Percentiles rank a stretch among this genome's conserved stretches.
These are phyloP conservation scores for Ashbya aceris DNA, from an alignment of 1,139 yeast genomes.

Conservation along the genomic window DNA sequence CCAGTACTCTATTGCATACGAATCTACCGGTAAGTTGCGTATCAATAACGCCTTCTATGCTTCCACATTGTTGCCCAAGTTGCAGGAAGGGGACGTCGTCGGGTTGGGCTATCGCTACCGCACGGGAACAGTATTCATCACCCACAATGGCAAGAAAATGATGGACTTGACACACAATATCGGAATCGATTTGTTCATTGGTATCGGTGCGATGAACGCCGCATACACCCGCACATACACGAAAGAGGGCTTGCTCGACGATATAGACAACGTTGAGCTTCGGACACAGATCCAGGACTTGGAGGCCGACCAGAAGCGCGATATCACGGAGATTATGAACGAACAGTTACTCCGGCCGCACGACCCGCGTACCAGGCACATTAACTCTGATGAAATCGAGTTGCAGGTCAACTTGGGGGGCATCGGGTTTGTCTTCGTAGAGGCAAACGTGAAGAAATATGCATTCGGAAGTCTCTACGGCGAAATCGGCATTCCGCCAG, in stretches of 20 bases:
- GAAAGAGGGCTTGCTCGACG: slow-evolving; percentile 28
- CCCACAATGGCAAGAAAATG: slow-evolving; percentile 81
- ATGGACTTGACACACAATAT: slow-evolving; percentile 78
- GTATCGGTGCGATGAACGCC: slow-evolving; percentile 29
- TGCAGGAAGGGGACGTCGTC: slow-evolving; percentile 78
- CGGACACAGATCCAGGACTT: slow-evolving; percentile 14
- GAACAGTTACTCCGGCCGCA: slow-evolving; percentile 18
- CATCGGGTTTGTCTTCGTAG: slow-evolving; percentile 85
- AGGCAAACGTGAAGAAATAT: slow-evolving; percentile 82
- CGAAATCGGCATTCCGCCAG: slow-evolving; percentile 66
- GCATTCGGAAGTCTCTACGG: slow-evolving; percentile 79
- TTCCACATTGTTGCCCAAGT: slow-evolving; percentile 61
- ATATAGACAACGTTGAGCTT: slow-evolving; percentile 26
- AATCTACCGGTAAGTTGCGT: slow-evolving; percentile 73
- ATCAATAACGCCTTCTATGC: slow-evolving; percentile 75
- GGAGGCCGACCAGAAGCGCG: slow-evolving; percentile 17
- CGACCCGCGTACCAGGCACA: slow-evolving; percentile 15
- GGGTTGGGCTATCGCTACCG: slow-evolving; percentile 84
- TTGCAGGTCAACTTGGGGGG: slow-evolving; percentile 85
- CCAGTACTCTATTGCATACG: slow-evolving; percentile 77
- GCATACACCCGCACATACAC: slow-evolving; percentile 30
- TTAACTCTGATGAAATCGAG: slow-evolving; percentile 31
- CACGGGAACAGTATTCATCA: slow-evolving; percentile 76
- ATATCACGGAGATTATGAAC: slow-evolving; percentile 15
- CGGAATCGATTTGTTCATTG: slow-evolving; percentile 56